Base-by-base conservation (phyloP, 371 early-diverging fungal species). In the Mortierella sp. region DNA sequence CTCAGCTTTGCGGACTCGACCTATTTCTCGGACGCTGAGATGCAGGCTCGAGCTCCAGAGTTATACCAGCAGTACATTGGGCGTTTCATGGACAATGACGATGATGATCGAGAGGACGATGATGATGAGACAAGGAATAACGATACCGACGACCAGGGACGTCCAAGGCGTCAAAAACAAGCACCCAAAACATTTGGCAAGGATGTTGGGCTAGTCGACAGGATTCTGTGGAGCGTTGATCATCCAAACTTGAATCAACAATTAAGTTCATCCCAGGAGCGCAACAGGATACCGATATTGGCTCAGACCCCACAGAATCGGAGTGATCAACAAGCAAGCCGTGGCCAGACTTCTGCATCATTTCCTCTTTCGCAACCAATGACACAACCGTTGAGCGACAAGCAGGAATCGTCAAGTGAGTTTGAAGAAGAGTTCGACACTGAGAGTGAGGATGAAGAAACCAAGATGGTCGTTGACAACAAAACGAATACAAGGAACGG, bases 401-500 rank as follows among this genome's bases (percentile, higher is more conserved):
- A 24, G 14, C 27, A 49, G 31, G 58, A 54, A 10, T 22, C 27
- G 14, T 59, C 51, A 24, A 60, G 63, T 3, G 71, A 76, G 9
- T 69, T 69, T 50, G 70, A 69, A 46, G 77, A 76, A 61, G 77
- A 76, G 48, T 76, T 76, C 47, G 77, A 76, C 29, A 76, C 77
- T 3, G 77, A 76, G 37, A 76, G 77, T 16, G 77, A 69, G 24
- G 44, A 16, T 3, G 77, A 76, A 0, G 70, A 69, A 13, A 28
- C 56, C 5, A 50, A 57, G 2, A 60, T 60, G 60, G 49, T 29
- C 8, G 57, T 62, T 66, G 0, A n/a, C n/a, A n/a, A n/a, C n/a
- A n/a, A n/a, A n/a, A n/a, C n/a, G n/a, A n/a, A n/a, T n/a, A 43
- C 61, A 10, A 59, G 29, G 46, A 16, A 43, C 25, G n/a, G 52